A percentile compares a stretch with the other conserved stretches of the same genome.
Conservation (phyloP, 1,284 basidiomycete genomes). For the Laetiporus sulphureus region DNA sequence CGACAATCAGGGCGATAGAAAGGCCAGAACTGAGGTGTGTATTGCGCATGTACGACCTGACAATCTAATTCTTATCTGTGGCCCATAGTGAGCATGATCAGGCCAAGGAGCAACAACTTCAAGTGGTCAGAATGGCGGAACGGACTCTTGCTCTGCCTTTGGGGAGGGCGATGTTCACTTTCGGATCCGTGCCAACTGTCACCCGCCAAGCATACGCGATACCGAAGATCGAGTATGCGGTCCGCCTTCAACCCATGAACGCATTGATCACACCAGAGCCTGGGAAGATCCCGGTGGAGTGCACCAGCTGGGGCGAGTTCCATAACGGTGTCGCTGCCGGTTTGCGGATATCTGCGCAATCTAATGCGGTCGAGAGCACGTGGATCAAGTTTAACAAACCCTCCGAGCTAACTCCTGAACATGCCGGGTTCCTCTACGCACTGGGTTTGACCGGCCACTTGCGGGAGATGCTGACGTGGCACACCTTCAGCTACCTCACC, state of each 20-base stretch:
- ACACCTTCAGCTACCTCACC: conserved; percentile 87
- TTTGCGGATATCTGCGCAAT: conserved; percentile 73
- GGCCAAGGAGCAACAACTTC: conserved; percentile 73
- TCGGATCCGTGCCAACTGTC: conserved; percentile 65
- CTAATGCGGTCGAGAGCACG: conserved; percentile 77
- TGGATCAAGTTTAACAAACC: conserved; percentile 95
- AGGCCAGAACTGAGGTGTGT: conserved; percentile 67
- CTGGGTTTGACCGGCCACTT: conserved; percentile 91
- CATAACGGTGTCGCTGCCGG: conserved; percentile 96
- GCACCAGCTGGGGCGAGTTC: conserved; percentile 89
- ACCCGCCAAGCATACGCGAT: conserved; percentile 74
- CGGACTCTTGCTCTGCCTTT: conserved; percentile 82
- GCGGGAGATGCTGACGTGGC: conserved; percentile 82
- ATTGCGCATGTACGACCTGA: not conserved
- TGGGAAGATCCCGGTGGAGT: conserved; percentile 64
- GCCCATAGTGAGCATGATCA: conserved; percentile 68
- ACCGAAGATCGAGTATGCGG: conserved; percentile 74
- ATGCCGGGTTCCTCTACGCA: conserved; percentile 93
- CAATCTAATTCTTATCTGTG: conserved; percentile 1
- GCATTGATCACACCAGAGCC: conserved; percentile 54
- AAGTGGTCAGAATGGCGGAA: conserved; percentile 74
- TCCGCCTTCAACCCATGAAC: conserved; percentile 69
- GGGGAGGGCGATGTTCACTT: conserved; percentile 85
- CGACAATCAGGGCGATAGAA: conserved; percentile 62
- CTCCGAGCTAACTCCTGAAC: conserved; percentile 78